Conservation (phyloP, 2,329 filamentous ascomycete species). For the Helotiales sp. region DNA sequence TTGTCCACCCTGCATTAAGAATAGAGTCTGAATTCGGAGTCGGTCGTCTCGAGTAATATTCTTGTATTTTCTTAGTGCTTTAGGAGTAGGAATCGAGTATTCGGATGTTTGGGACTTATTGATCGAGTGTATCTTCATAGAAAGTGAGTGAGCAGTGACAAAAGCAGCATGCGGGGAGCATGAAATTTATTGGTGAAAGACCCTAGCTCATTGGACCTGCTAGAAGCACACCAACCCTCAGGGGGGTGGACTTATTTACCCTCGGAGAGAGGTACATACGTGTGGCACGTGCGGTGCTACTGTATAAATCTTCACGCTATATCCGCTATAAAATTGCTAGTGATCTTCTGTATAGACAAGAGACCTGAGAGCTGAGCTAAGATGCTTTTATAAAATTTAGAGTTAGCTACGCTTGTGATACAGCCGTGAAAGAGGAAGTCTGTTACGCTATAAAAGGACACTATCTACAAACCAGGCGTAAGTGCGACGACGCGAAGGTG, state of each 20-base stretch:
- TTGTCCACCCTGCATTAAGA: conserved; percentile 10
- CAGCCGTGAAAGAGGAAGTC: no score
- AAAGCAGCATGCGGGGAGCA: background rate
- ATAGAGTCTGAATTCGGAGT: conserved; percentile 16
- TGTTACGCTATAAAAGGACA: no score
- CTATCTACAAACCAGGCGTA: no score
- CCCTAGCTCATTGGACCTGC: background rate
- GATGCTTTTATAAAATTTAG: no score
- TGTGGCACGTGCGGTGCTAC: no score
- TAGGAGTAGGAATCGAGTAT: background rate
- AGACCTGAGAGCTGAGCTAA: no score
- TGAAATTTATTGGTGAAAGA: background rate
- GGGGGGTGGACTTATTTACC: background rate
- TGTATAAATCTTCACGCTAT: no score
- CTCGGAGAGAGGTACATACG: background rate
- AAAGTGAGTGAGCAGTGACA: background rate
- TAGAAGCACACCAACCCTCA: background rate
- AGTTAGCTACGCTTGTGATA: no score
- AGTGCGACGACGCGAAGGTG: no score
- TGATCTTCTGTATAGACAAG: no score
- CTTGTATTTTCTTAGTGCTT: background rate
- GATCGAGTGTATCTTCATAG: background rate
- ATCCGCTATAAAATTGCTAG: no score
- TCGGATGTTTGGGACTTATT: background rate
- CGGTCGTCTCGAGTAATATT: conserved; percentile 12